These are phyloP conservation scores for Talaromyces sp. DNA, from an alignment of 2,329 filamentous ascomycete species.

Conservation along the genomic window DNA sequence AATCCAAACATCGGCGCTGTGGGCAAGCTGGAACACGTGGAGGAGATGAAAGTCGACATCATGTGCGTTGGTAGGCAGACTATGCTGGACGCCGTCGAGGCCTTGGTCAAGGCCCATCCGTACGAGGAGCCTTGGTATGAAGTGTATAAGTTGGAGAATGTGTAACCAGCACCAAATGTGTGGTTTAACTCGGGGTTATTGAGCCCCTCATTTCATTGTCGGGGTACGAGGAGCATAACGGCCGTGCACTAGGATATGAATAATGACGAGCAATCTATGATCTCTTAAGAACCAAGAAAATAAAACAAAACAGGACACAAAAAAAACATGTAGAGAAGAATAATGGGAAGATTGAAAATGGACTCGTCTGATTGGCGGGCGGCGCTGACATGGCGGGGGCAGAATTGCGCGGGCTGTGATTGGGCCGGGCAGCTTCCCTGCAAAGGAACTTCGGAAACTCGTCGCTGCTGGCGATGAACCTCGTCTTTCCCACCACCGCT, in stretches of 20 bases:
- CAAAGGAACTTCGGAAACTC: slow-evolving; percentile 20
- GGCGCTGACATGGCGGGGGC: background rate
- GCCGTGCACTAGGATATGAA: background rate
- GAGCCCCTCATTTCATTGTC: background rate
- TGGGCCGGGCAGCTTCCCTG: slow-evolving; percentile 23
- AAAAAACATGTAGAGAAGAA: background rate
- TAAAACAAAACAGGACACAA: background rate
- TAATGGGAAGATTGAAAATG: background rate
- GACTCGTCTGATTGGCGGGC: slow-evolving; percentile 5
- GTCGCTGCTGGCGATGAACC: slow-evolving; percentile 5
- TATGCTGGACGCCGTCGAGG: slow-evolving; percentile 36
- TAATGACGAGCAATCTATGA: background rate
- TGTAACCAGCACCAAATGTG: slow-evolving; percentile 13
- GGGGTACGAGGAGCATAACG: background rate
- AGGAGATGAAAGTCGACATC: slow-evolving; percentile 41
- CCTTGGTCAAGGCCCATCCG: slow-evolving; percentile 39
- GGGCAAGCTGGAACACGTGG: slow-evolving; percentile 34
- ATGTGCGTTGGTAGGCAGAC: slow-evolving; percentile 36
- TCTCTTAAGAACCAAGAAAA: background rate
- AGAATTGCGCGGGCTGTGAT: slow-evolving; percentile 31
- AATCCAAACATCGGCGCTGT: slow-evolving; percentile 37
- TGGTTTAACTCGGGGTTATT: background rate
- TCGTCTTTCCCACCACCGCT: slow-evolving; percentile 1
- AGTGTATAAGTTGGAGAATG: slow-evolving; percentile 40
- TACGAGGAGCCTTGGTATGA: slow-evolving; percentile 44